phyloP scores from a whole-genome alignment of 2,329 filamentous ascomycete genomes.

The Ophiocordyceps camponoti-leonardi region DNA sequence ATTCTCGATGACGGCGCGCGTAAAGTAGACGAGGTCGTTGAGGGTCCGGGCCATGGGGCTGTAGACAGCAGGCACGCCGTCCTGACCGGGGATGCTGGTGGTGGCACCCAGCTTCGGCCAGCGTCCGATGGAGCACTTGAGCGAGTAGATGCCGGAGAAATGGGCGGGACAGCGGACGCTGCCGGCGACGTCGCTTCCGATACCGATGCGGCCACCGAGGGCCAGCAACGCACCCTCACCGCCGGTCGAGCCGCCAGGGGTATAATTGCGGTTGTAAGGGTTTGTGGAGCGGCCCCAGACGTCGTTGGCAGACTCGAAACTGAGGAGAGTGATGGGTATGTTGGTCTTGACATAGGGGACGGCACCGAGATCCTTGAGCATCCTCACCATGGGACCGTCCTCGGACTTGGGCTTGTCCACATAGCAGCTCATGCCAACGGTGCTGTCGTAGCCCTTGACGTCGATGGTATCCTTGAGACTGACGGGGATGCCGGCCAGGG shows the following conservation, averaged over 20 bases:
- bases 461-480: constrained; percentile 69
- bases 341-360: constrained; percentile 91
- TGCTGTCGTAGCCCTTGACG: constrained; percentile 68
- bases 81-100: constrained; percentile 85
- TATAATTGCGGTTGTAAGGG: constrained; percentile 70
- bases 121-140: constrained; percentile 74
- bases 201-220: constrained; percentile 68
- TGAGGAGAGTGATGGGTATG: constrained; percentile 68
- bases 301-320: constrained; percentile 62
- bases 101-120: constrained; percentile 76
- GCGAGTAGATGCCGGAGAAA: constrained; percentile 74
- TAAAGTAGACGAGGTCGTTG: constrained; percentile 71
- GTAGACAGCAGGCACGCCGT: constrained; percentile 77
- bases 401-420: constrained; percentile 45
- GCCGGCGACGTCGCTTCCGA: constrained; percentile 82
- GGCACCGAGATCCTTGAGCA: constrained; percentile 77
- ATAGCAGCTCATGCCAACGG: constrained; percentile 63
- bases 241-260: constrained; percentile 76
- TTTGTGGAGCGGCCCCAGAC: constrained; percentile 75
- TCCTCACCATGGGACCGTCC: constrained; percentile 56
- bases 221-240: constrained; percentile 73
- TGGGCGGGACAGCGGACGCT: constrained; percentile 77
- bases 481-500: constrained; percentile 73
- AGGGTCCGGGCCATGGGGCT: constrained; percentile 84
- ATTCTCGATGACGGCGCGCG: constrained; percentile 59